These are phyloP conservation scores for Areca catechu DNA, from an alignment of 176 grass and related monocot species.

Conservation along the genomic window DNA sequence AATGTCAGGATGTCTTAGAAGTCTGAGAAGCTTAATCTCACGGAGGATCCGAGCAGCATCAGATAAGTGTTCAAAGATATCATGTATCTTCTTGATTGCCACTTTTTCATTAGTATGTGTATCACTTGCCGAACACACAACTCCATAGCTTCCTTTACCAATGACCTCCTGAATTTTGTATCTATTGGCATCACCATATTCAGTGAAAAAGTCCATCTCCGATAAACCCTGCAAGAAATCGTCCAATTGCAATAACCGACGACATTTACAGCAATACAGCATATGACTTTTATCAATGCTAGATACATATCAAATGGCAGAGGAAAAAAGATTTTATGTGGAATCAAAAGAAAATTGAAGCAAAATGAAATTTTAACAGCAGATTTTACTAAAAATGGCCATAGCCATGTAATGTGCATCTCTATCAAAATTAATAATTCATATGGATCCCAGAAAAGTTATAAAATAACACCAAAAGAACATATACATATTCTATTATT, in stretches of 20 bases:
- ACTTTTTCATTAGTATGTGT: conserved; percentile 87
- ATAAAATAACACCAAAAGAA: too few species aligned
- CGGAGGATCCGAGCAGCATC: conserved; percentile 93
- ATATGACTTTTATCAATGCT: conserved; percentile 8
- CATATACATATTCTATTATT: too few species aligned
- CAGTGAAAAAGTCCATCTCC: conserved; percentile 83
- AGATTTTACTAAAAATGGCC: too few species aligned
- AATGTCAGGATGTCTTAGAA: conserved; percentile 96
- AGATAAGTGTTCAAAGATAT: conserved; percentile 97
- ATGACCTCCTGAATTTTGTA: conserved; percentile 98
- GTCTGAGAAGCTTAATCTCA: conserved; percentile 90
- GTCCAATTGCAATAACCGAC: conserved; percentile 3
- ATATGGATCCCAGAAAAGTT: too few species aligned
- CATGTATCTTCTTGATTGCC: conserved; percentile 97
- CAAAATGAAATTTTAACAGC: too few species aligned
- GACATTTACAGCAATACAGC: neutral
- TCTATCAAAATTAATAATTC: too few species aligned
- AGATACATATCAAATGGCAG: neutral
- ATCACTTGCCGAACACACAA: conserved; percentile 92
- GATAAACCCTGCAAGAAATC: conserved; percentile 46
- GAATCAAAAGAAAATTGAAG: neutral
- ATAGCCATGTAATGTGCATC: too few species aligned
- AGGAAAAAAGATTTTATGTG: neutral
- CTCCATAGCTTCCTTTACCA: conserved; percentile 97
- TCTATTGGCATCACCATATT: conserved; percentile 88